These are phyloP conservation scores for Phaeoacremonium minimum DNA, from an alignment of 2,329 filamentous ascomycete genomes.

Conservation along the genomic window DNA sequence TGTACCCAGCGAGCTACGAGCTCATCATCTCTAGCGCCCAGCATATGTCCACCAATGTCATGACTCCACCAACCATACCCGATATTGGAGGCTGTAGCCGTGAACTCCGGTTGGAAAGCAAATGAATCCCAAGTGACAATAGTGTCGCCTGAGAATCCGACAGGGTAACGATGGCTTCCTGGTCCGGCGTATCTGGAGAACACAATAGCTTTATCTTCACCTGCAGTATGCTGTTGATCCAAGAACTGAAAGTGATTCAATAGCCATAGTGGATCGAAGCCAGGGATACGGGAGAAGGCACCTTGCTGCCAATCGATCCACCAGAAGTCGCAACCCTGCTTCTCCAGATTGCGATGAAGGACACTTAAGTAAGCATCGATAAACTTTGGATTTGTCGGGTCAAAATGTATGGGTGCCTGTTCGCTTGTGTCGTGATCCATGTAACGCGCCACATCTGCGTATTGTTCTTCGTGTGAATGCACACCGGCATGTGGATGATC, in stretches of 20 bases:
- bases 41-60: slow-evolving; percentile 62
- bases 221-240: slow-evolving; percentile 38
- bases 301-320: slow-evolving; percentile 69
- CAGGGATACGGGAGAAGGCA: slow-evolving; percentile 44
- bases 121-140: slow-evolving; percentile 57
- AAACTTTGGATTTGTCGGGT: slow-evolving; percentile 48
- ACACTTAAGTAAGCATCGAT: slow-evolving; percentile 55
- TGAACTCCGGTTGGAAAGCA: slow-evolving; percentile 63
- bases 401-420: slow-evolving; percentile 49
- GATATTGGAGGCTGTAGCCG: slow-evolving; percentile 61
- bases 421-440: slow-evolving; percentile 44
- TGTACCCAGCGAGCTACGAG: slow-evolving; percentile 58
- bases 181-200: slow-evolving; percentile 60
- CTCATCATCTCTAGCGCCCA: slow-evolving; percentile 53
- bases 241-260: slow-evolving; percentile 63
- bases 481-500: slow-evolving; percentile 60
- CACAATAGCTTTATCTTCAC: slow-evolving; percentile 38
- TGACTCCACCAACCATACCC: slow-evolving; percentile 68
- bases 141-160: slow-evolving; percentile 62
- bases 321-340: slow-evolving; percentile 58
- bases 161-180: slow-evolving; percentile 59
- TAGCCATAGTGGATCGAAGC: slow-evolving; percentile 60
- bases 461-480: slow-evolving; percentile 50
- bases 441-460: slow-evolving; percentile 47
- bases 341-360: slow-evolving; percentile 50